Evolutionary conservation across 495 filamentous ascomycete species (phyloP).

Genomic region (Penicillium tannophilum): DNA sequence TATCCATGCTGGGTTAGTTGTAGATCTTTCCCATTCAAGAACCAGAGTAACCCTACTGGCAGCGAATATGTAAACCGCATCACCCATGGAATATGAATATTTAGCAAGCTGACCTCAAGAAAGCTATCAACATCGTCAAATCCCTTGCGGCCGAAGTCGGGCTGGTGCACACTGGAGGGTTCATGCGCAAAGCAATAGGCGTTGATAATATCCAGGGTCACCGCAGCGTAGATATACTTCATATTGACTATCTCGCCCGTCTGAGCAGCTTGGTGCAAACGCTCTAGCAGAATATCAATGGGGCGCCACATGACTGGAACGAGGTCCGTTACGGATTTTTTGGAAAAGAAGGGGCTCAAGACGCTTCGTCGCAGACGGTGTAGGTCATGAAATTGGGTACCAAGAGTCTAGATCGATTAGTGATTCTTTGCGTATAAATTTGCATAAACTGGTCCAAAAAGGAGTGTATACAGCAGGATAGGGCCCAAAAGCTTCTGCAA

Average conservation of each 20-base stretch:
- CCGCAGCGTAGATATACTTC: constrained; percentile 1
- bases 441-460: too few relatives aligned
- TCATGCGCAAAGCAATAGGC: constrained; percentile 4
- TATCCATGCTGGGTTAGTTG: not conserved
- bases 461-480: not conserved
- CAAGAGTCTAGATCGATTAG: not conserved
- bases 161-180: not conserved
- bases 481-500: not conserved
- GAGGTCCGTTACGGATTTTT: constrained; percentile 1
- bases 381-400: not conserved
- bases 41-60: not conserved
- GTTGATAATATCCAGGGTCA: constrained; percentile 3
- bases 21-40: too few relatives aligned
- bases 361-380: constrained; percentile 3
- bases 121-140: constrained; percentile 6
- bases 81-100: constrained; percentile 3
- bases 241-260: constrained; percentile 2
- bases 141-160: not conserved
- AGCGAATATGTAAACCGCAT: constrained; percentile 1
- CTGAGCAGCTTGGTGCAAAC: not conserved
- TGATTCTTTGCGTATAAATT: not conserved
- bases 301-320: constrained; percentile 1
- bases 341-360: constrained; percentile 2
- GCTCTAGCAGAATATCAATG: not conserved
- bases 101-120: not conserved